phyloP scores from a whole-genome alignment of 768 basidiomycete species.

The Pleurotus djamor region DNA sequence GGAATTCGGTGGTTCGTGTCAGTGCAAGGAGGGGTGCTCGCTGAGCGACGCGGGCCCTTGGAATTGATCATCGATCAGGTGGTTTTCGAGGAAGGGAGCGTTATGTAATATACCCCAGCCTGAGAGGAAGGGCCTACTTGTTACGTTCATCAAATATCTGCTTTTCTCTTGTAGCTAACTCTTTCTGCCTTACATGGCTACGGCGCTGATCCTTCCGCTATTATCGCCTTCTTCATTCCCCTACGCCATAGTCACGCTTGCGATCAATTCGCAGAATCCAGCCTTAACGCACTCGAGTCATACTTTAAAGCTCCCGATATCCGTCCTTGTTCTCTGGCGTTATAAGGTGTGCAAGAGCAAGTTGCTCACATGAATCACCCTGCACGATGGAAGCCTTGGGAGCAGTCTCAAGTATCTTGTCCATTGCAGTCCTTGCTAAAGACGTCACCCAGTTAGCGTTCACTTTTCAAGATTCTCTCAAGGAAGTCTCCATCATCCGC shows the following conservation, averaged over 20 bases:
- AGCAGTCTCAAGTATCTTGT: not conserved
- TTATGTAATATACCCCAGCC: not conserved
- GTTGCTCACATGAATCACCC: not conserved
- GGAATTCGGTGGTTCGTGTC: slow-evolving; percentile 82
- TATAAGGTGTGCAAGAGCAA: too few relatives aligned
- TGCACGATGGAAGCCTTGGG: not conserved
- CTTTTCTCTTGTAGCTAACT: not conserved
- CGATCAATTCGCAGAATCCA: too few relatives aligned
- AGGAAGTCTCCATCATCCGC: not conserved
- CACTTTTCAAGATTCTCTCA: not conserved
- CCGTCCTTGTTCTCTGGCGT: too few relatives aligned
- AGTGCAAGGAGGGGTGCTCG: slow-evolving; percentile 79
- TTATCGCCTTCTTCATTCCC: too few relatives aligned
- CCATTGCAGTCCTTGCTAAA: not conserved
- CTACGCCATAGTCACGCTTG: too few relatives aligned
- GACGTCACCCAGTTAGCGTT: not conserved
- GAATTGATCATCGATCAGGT: too few relatives aligned
- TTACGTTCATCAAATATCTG: not conserved
- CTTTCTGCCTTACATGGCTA: too few relatives aligned
- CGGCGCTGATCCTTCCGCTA: too few relatives aligned
- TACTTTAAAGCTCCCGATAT: too few relatives aligned
- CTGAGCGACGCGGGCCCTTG: slow-evolving; percentile 92
- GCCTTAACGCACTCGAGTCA: too few relatives aligned
- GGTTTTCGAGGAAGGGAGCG: too few relatives aligned
- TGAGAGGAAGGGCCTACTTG: not conserved